These are phyloP conservation scores for Penicillium paxilli DNA, from an alignment of 495 filamentous ascomycete genomes.

Conservation along the genomic window DNA sequence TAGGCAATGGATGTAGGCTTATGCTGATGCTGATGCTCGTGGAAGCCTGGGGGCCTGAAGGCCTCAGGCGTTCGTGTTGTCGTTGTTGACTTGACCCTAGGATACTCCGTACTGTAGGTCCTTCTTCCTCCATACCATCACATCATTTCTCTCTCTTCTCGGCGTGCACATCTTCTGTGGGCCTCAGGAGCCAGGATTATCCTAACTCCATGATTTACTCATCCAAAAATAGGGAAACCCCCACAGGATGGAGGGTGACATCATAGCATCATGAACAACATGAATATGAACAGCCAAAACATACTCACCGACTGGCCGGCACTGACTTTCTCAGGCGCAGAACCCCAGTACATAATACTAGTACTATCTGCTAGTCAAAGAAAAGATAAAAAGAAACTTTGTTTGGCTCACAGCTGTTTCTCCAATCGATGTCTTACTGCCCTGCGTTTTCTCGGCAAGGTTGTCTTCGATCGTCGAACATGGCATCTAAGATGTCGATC, in stretches of 20 bases:
- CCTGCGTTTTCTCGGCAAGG: not conserved
- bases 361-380: conserved; percentile 5
- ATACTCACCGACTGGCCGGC: conserved; percentile 10
- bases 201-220: too few relatives aligned
- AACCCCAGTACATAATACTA: conserved; percentile 1
- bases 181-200: too few relatives aligned
- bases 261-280: conserved; percentile 1
- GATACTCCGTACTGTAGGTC: too few relatives aligned
- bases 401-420: not conserved
- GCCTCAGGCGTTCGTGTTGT: too few relatives aligned
- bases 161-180: too few relatives aligned
- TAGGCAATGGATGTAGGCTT: too few relatives aligned
- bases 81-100: too few relatives aligned
- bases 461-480: not conserved
- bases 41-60: too few relatives aligned
- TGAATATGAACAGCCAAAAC: not conserved
- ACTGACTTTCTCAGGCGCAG: conserved; percentile 1
- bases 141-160: too few relatives aligned
- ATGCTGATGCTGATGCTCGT: too few relatives aligned
- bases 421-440: not conserved
- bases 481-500: conserved; percentile 3
- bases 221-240: conserved; percentile 11
- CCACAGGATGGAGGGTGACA: not conserved
- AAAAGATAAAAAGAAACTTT: not conserved
- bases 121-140: too few relatives aligned